Percentiles rank a stretch among this genome's conserved stretches.
These are phyloP conservation scores for Houttuynia cordata DNA, from an alignment of 164 flowering plant species.

Conservation along the genomic window DNA sequence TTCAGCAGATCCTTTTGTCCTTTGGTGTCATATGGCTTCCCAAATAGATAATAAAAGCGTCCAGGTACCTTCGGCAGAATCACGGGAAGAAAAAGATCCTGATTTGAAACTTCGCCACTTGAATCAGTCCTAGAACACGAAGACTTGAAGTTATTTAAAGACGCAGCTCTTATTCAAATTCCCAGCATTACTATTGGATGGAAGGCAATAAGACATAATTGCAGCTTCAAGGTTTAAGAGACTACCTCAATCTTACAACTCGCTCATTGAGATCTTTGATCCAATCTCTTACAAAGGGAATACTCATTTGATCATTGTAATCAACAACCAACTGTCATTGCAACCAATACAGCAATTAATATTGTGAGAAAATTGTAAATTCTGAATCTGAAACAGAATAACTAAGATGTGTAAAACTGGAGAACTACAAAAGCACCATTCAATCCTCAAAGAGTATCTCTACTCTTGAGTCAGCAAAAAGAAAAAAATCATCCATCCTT, in stretches of 20 bases:
- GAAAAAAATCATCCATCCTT: too few species aligned
- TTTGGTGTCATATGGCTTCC: conserved; percentile 64
- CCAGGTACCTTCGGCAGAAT: conserved; percentile 77
- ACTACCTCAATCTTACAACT: conserved; percentile 32
- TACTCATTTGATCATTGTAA: conserved; percentile 53
- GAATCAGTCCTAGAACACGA: conserved; percentile 25
- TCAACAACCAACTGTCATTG: conserved; percentile 40
- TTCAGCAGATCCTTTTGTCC: conserved; percentile 34
- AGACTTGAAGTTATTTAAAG: neutral
- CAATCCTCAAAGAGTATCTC: neutral
- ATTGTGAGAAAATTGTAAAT: neutral
- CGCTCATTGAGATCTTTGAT: conserved; percentile 19
- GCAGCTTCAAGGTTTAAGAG: neutral
- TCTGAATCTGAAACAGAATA: neutral
- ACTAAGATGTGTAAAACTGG: conserved; percentile 4
- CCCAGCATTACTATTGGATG: neutral
- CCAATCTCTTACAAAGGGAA: conserved; percentile 43
- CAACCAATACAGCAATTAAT: neutral
- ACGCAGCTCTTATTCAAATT: neutral
- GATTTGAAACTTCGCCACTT: conserved; percentile 43
- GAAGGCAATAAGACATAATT: neutral
- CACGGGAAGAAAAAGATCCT: conserved; percentile 40
- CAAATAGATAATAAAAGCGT: conserved; percentile 71
- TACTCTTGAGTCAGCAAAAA: too few species aligned
- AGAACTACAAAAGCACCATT: neutral